Percentiles rank a stretch among this genome's conserved stretches.
Evolutionary conservation across 345 rosid species (phyloP).

Genomic region (Clarkia xantiana): DNA sequence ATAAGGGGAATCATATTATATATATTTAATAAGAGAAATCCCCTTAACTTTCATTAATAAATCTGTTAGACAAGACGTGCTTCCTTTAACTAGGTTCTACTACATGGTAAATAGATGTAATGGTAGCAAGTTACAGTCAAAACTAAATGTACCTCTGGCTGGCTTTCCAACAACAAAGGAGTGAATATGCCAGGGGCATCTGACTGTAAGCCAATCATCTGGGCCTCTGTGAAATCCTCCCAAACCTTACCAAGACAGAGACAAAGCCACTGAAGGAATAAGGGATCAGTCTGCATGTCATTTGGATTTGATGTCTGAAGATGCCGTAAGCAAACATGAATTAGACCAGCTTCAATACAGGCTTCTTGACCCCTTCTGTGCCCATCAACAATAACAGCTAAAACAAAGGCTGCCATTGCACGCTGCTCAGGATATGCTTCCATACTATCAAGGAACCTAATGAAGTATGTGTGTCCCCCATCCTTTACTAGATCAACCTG

Average conservation of each 20-base stretch:
- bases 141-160: slow-evolving; percentile 63
- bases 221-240: slow-evolving; percentile 94
- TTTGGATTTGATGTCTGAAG: slow-evolving; percentile 51
- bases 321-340: slow-evolving; percentile 76
- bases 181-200: slow-evolving; percentile 53
- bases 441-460: slow-evolving; percentile 84
- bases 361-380: slow-evolving; percentile 96
- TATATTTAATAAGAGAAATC: not conserved
- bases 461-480: slow-evolving; percentile 88
- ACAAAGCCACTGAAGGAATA: slow-evolving; percentile 93
- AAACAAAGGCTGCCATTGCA: slow-evolving; percentile 99
- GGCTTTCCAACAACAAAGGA: slow-evolving; percentile 70
- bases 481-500: slow-evolving; percentile 99
- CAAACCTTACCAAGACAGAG: slow-evolving; percentile 93
- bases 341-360: slow-evolving; percentile 66
- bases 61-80: too few species aligned
- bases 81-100: not conserved
- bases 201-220: slow-evolving; percentile 57
- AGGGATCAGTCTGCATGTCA: slow-evolving; percentile 64
- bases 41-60: too few species aligned
- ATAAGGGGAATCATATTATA: not conserved
- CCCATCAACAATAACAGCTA: slow-evolving; percentile 98
- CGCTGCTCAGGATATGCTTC: slow-evolving; percentile 98
- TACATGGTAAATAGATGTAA: not conserved
- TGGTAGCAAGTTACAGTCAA: not conserved